Base-by-base conservation (phyloP, 345 rosid genomes). In the Populus nigra region DNA sequence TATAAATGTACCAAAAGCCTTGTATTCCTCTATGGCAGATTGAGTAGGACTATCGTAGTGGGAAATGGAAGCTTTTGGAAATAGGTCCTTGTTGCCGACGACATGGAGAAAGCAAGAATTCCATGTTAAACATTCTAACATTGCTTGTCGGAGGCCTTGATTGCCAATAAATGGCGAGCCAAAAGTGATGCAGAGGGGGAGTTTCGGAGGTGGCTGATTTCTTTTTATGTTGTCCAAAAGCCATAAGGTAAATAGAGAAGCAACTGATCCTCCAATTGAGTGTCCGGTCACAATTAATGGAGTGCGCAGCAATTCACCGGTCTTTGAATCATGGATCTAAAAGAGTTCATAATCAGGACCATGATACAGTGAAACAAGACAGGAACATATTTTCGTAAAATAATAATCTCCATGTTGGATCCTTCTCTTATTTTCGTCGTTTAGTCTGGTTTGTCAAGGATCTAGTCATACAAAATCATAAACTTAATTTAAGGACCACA, bases 211-310 rank as follows among this genome's bases (percentile, higher is more conserved):
- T 3, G 49, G 49, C 4, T 29, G 39, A 13, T 33, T 66, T 18
- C 16, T 66, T 63, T 63, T 20, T 49, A 90, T 73, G 29, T 31
- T 72, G 43, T 85, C 86, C 4, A 91, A 86, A 79, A 94, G 83
- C 90, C 88, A 85, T 31, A 94, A 76, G 11, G 94, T 88, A 73
- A 89, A 90, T 61, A 94, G 93, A 66, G 89, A 86, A 35, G 97
- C 98, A 33, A 92, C 73, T 0, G 89, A 87, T 76, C 94, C 98
- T 80, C 92, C 95, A 39, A 91, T 74, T 18, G 81, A 76, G 62
- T 81, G 82, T 61, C 43, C 97, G 2, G 93, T 83, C 13, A 94
- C 73, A 74, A 92, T 82, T 49, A 84, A 78, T 2, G 81, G 87
- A 22, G 71, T 61, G 12, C 77, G 63, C 66, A 15, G 72, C 31